Evolutionary conservation across 2,329 filamentous ascomycete species (phyloP), one percentile per base, ranked within the genome.

Genomic region (Nemania sp.): DNA sequence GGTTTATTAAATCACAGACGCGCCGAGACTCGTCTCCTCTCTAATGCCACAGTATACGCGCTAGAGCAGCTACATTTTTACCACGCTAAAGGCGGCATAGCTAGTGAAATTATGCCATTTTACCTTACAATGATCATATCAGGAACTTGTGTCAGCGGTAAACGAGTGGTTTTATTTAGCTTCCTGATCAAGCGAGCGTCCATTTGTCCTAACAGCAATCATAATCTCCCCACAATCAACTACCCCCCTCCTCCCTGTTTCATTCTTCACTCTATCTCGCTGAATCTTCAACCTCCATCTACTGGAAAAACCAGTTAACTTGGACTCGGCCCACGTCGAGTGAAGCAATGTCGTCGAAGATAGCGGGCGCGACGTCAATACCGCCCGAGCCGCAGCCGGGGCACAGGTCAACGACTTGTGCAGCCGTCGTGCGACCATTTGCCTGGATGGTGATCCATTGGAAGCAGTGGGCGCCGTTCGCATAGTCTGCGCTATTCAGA

Each of bases 301-400:
- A 65, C 63, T 64, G 57, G 58, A 66, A 66, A 18, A 57, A 62
- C 64, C 64, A 66, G 51, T 49, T 64, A 10, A 66, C 59, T n/a
- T 42, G 45, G 25, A 54, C n/a, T 2, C 52, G 42, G 15, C 64
- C 64, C 1, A 55, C 48, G 20, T 37, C 32, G 5, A 60, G 48
- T 5, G 47, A 11, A 20, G 62, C 64, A 40, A 66, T 62, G 43
- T 62, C 62, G 29, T 66, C 62, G 21, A 66, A 66, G 62, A 64
- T 62, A 12, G 54, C 64, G 2, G 61, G 61, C 1, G 64, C 25
- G 47, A 58, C 64, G 18, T 65, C 64, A 17, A 65, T 60, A 7
- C 55, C 61, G 32, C 54, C 37, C 1, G 58, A 12, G 12, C 49
- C 52, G 34, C 64, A 65, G 53, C 61, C 56, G 25, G 62, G 62